A percentile compares a stretch with the other conserved stretches of the same genome.
These are phyloP conservation scores for Colletotrichum sp. DNA, from an alignment of 2,329 filamentous ascomycete genomes.

Conservation along the genomic window DNA sequence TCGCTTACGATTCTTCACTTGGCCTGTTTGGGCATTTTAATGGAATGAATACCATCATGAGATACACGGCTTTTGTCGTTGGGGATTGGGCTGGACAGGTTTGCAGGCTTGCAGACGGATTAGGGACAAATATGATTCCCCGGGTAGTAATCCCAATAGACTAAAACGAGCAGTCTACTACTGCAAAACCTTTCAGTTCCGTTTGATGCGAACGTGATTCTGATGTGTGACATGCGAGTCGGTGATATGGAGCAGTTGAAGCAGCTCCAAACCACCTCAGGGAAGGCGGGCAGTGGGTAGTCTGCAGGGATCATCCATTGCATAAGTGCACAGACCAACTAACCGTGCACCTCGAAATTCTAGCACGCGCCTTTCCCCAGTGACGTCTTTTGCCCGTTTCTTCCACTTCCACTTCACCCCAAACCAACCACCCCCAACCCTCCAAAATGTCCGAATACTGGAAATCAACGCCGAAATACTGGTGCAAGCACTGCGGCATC, in stretches of 20 bases:
- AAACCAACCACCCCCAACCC: neutral
- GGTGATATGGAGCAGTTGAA: neutral
- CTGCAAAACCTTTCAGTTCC: neutral
- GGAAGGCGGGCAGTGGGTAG: neutral
- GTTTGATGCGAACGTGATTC: neutral
- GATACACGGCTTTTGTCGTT: neutral
- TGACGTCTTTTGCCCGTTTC: neutral
- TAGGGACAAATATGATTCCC: neutral
- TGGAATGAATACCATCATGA: neutral
- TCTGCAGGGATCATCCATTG: neutral
- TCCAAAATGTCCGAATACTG: constrained; percentile 89
- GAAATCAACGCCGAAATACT: constrained; percentile 97
- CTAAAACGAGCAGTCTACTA: neutral
- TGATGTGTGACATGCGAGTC: neutral
- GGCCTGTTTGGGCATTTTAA: constrained; percentile 11
- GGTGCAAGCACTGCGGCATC: constrained; percentile 95
- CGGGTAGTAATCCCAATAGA: neutral
- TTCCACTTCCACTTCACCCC: neutral
- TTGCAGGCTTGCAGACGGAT: neutral
- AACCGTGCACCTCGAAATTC: neutral
- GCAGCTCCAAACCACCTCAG: neutral
- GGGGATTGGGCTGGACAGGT: neutral
- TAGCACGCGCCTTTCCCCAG: neutral
- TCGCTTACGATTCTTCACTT: neutral
- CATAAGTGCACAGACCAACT: neutral